Evolutionary conservation across 2,329 filamentous ascomycete genomes (phyloP).

Genomic region (Aspergillus amoenus): DNA sequence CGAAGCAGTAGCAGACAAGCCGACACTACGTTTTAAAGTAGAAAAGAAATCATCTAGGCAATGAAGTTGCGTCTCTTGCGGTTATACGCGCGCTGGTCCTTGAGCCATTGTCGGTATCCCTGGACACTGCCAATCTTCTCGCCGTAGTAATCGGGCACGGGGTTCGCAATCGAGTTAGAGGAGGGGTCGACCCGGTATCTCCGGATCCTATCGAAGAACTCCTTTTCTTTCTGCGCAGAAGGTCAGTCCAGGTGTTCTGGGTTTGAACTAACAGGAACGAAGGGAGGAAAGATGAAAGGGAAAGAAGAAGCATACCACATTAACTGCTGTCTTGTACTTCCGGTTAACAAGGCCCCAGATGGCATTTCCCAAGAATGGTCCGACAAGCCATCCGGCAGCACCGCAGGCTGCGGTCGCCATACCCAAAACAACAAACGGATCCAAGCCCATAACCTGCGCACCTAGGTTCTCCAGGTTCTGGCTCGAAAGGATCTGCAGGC

Average conservation of each 20-base stretch:
- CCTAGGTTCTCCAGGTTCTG: conserved; percentile 66
- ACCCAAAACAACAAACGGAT: conserved; percentile 83
- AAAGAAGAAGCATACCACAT: conserved; percentile 52
- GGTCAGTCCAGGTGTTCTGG: conserved; percentile 5
- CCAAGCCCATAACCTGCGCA: conserved; percentile 74
- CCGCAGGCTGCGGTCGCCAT: conserved; percentile 74
- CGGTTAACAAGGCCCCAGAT: conserved; percentile 77
- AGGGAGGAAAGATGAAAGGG: background rate
- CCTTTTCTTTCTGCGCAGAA: conserved; percentile 72
- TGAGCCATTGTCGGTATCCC: conserved; percentile 92
- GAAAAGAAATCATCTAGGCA: conserved; percentile 19
- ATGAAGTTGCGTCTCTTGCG: conserved; percentile 67
- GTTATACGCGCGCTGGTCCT: conserved; percentile 96
- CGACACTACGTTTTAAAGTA: background rate
- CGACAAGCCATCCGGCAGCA: conserved; percentile 83
- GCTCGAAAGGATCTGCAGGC: conserved; percentile 59
- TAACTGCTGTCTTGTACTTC: conserved; percentile 70
- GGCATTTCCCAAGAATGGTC: conserved; percentile 76
- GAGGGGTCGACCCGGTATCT: conserved; percentile 89
- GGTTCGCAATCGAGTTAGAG: conserved; percentile 85
- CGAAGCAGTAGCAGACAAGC: background rate
- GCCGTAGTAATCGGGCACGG: conserved; percentile 95
- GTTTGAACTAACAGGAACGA: background rate
- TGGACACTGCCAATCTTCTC: conserved; percentile 95
- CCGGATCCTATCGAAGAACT: conserved; percentile 90